These are phyloP conservation scores for Viola odorata DNA, from an alignment of 345 rosid genomes.

Conservation along the genomic window DNA sequence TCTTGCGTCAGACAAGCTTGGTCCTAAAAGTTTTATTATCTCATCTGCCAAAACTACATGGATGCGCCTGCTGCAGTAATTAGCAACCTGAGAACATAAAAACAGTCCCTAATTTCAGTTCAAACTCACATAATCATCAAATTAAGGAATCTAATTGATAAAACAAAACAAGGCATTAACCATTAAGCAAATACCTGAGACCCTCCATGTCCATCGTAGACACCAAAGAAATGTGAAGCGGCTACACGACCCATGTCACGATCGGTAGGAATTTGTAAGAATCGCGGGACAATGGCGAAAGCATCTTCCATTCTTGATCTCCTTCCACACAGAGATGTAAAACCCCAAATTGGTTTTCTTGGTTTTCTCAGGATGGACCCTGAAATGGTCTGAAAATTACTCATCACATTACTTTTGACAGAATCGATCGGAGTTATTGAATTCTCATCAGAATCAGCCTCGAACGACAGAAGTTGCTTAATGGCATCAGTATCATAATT, in stretches of 20 bases:
- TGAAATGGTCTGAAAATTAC: slow-evolving; percentile 7
- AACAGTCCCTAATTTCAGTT: neutral
- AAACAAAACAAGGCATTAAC: neutral
- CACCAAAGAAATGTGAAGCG: slow-evolving; percentile 48
- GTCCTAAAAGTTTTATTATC: slow-evolving; percentile 32
- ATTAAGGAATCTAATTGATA: neutral
- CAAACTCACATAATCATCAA: no score
- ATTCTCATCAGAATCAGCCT: slow-evolving; percentile 18
- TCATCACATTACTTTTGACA: neutral
- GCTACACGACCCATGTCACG: slow-evolving; percentile 20
- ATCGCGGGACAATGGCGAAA: slow-evolving; percentile 42
- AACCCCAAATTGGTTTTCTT: slow-evolving; percentile 50
- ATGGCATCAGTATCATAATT: slow-evolving; percentile 2
- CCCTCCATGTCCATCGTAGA: slow-evolving; percentile 83
- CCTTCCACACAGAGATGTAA: slow-evolving; percentile 55
- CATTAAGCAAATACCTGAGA: slow-evolving; percentile 39
- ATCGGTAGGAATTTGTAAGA: slow-evolving; percentile 37
- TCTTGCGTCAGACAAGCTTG: slow-evolving; percentile 23
- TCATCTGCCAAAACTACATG: slow-evolving; percentile 68
- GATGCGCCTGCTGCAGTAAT: slow-evolving; percentile 55
- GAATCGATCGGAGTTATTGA: slow-evolving; percentile 7
- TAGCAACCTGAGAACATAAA: slow-evolving; percentile 41
- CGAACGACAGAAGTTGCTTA: slow-evolving; percentile 17
- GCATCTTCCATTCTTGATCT: slow-evolving; percentile 87
- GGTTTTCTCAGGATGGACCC: slow-evolving; percentile 22